phyloP scores from a whole-genome alignment of 768 basidiomycete species.

The Pholiota molesta region DNA sequence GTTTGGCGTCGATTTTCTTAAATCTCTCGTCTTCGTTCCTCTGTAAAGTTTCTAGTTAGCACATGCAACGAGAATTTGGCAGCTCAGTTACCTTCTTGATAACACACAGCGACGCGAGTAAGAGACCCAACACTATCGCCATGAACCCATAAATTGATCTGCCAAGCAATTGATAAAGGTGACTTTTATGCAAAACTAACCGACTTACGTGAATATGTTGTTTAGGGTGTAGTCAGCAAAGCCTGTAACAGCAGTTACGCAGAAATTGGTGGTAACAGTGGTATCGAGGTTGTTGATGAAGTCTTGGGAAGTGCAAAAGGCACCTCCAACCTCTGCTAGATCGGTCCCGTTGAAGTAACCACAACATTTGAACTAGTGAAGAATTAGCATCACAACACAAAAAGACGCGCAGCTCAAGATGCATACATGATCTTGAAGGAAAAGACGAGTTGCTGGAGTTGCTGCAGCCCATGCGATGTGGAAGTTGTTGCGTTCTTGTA shows the following conservation, averaged over 20 bases:
- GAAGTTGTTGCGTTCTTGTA: constrained; percentile 72
- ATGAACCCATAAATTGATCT: constrained; percentile 76
- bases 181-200: background rate
- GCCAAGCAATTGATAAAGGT: background rate
- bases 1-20: constrained; percentile 87
- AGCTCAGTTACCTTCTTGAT: constrained; percentile 67
- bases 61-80: background rate
- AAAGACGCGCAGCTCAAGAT: background rate
- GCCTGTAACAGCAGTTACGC: constrained; percentile 68
- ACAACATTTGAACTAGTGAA: constrained; percentile 75
- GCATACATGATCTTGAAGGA: constrained; percentile 75
- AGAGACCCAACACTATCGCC: constrained; percentile 73
- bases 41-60: constrained; percentile 37
- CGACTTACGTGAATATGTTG: constrained; percentile 79
- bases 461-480: constrained; percentile 55
- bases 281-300: constrained; percentile 44
- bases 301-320: constrained; percentile 53
- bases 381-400: background rate
- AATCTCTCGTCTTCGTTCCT: constrained; percentile 83
- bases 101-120: constrained; percentile 83
- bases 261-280: constrained; percentile 54
- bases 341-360: constrained; percentile 80
- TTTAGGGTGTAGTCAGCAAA: constrained; percentile 77
- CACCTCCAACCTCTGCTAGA: constrained; percentile 58
- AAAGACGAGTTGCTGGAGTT: constrained; percentile 47